Evolutionary conservation across 805 yeast genomes (phyloP), one percentile per base, ranked within the genome.

Genomic region (Ogataea sp.): DNA sequence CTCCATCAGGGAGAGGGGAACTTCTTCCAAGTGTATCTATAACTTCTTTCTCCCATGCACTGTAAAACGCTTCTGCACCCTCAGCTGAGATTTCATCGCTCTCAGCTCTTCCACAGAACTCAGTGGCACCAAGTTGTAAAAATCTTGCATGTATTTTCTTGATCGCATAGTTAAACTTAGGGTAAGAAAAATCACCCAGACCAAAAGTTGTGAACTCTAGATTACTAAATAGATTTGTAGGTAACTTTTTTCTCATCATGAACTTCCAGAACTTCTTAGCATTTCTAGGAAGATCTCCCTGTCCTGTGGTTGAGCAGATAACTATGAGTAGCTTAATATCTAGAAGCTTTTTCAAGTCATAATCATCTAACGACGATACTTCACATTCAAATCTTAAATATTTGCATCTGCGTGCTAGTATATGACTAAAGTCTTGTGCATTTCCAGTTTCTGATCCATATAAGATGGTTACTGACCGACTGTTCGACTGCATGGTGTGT

Each of bases 371-470:
- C 0, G 82, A 56, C 9, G 68, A 60, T 4, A 82, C 61, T 1
- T 45, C 60, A 14, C 80, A 73, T 35, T 52, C 60, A 48, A 75
- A 69, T 48, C 73, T 72, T 37, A 67, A 59, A 46, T 83, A 69
- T 38, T 73, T 73, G 35, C 84, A 68, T 31, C 68, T 65, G 40
- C 71, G 66, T 15, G 77, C 70, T 20, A 89, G 61, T 25, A 76
- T 68, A 31, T 71, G 70, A 0, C 97, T 96, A 52, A 75, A 80
- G 50, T 90, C 97, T 51, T 83, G 84, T 1, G 96, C 73, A 52
- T 84, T 89, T 1, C 97, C 97, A 0, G 97, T 85, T 54, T 89
- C 97, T 1, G 96, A 80, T 0, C 97, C 97, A 58, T 83, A 89
- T 1, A 93, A 62, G 6, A 93, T 74, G 16, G 78, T 75, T 10